These are phyloP conservation scores for Penicillium robsamsonii DNA, from an alignment of 495 filamentous ascomycete species.

Conservation along the genomic window DNA sequence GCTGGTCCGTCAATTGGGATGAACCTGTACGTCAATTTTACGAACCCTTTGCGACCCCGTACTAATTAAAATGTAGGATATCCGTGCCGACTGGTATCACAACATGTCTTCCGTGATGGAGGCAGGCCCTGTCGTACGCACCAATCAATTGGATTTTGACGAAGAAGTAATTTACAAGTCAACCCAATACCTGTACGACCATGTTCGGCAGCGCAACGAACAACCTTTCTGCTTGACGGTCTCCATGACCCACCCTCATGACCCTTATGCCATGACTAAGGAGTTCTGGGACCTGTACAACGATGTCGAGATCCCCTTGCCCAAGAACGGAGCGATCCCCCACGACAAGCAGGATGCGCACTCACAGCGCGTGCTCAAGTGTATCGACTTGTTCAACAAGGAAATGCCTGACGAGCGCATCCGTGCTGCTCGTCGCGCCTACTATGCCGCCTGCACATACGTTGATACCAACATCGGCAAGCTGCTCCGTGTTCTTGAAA, in stretches of 20 bases:
- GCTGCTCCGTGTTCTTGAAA: conserved; percentile 66
- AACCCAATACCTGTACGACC: conserved; percentile 78
- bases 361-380: conserved; percentile 73
- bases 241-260: conserved; percentile 87
- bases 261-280: conserved; percentile 84
- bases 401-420: conserved; percentile 77
- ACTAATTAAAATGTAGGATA: conserved; percentile 45
- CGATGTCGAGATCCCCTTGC: conserved; percentile 77
- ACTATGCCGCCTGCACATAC: conserved; percentile 85
- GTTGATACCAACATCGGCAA: conserved; percentile 85
- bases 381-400: conserved; percentile 75
- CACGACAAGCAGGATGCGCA: conserved; percentile 79
- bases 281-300: conserved; percentile 90
- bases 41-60: conserved; percentile 7
- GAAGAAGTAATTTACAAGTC: conserved; percentile 88
- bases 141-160: conserved; percentile 93
- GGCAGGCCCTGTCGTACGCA: conserved; percentile 75
- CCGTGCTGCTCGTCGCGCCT: conserved; percentile 74
- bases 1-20: conserved; percentile 91
- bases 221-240: conserved; percentile 86
- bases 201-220: conserved; percentile 65
- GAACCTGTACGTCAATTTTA: conserved; percentile 51
- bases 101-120: conserved; percentile 87
- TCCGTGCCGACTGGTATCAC: conserved; percentile 85
- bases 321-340: conserved; percentile 64